phyloP scores from a whole-genome alignment of 176 grass and related monocot species.

The Secale cereale region DNA sequence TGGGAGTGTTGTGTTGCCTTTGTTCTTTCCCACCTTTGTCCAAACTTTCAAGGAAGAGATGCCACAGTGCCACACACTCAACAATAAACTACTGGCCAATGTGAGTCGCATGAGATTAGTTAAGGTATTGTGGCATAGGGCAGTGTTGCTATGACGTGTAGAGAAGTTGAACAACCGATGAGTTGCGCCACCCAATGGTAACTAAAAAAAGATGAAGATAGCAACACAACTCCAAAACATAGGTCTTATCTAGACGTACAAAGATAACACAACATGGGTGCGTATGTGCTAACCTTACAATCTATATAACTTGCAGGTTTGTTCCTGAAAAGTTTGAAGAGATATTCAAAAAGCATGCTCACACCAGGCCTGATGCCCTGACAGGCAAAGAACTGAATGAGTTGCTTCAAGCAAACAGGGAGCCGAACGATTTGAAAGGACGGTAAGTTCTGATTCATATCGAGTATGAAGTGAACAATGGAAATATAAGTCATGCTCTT shows the following conservation, averaged over 20 bases:
- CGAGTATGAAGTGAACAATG: neutral
- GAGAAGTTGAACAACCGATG: neutral
- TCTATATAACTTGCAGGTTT: constrained; percentile 35
- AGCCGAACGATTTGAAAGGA: constrained; percentile 57
- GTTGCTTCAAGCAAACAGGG: constrained; percentile 55
- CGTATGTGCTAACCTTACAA: neutral
- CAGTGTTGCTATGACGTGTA: neutral
- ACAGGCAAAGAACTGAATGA: constrained; percentile 55
- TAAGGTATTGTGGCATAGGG: neutral
- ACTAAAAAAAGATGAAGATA: neutral
- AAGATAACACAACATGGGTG: neutral
- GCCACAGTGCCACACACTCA: neutral
- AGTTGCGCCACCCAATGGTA: neutral
- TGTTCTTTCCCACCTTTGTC: neutral
- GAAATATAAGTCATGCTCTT: neutral
- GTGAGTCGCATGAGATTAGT: neutral
- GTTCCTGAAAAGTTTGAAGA: constrained; percentile 70
- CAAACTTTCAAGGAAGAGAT: neutral
- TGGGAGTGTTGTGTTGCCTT: neutral
- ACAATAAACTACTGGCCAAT: neutral
- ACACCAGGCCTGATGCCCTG: constrained; percentile 52
- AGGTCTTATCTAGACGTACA: neutral
- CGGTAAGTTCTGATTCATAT: constrained; percentile 24
- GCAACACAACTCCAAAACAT: neutral
- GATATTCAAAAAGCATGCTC: constrained; percentile 71